phyloP scores from a whole-genome alignment of 441 rosid species.

The Eutrema salsugineum region DNA sequence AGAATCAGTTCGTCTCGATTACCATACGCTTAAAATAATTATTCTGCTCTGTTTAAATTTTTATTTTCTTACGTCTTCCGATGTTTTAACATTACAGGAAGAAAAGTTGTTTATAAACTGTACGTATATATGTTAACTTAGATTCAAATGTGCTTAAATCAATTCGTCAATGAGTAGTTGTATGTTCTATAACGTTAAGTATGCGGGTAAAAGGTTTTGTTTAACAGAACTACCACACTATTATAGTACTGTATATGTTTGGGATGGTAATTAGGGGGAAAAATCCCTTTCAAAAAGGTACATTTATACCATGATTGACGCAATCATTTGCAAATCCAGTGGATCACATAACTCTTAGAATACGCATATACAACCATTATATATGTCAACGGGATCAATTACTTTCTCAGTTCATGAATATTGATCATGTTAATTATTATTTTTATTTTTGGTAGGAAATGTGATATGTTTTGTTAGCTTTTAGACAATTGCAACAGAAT shows the following conservation, averaged over 20 bases:
- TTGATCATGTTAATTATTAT: not conserved
- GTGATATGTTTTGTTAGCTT: not conserved
- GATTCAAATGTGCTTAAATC: not conserved
- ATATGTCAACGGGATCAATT: not conserved
- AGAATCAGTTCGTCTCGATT: not conserved
- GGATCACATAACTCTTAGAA: not conserved
- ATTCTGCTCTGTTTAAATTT: not conserved
- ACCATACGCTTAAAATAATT: not conserved
- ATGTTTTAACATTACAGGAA: not conserved
- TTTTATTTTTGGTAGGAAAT: not conserved
- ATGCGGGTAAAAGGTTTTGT: not conserved
- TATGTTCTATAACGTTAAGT: not conserved
- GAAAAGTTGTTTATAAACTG: not conserved
- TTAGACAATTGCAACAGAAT: not conserved
- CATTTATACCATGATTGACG: not conserved
- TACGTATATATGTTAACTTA: not conserved
- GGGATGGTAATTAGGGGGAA: not conserved
- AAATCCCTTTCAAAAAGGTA: not conserved
- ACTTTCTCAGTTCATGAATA: not conserved
- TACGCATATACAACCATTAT: not conserved
- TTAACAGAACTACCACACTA: not conserved
- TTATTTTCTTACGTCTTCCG: not conserved
- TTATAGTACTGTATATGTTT: not conserved
- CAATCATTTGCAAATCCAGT: not conserved
- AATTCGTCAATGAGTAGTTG: not conserved